These are phyloP conservation scores for Benincasa hispida DNA, from an alignment of 306 rosid genomes.

Conservation along the genomic window DNA sequence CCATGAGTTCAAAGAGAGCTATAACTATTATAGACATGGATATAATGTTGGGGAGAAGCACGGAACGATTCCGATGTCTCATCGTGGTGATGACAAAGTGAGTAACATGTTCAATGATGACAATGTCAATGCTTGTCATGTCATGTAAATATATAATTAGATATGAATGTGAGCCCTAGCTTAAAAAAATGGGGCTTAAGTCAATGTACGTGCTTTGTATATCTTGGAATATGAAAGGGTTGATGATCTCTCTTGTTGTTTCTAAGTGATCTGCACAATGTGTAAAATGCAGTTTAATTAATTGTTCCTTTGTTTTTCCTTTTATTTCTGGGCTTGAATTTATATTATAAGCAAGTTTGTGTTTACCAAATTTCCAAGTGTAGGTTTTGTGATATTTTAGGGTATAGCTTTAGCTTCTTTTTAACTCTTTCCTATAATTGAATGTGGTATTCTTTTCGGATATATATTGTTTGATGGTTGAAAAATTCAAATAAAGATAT, in stretches of 20 bases:
- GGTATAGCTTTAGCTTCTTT: background rate
- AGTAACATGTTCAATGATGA: conserved; percentile 96
- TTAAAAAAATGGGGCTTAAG: background rate
- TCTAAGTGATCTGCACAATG: background rate
- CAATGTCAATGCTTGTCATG: conserved; percentile 69
- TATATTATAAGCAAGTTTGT: background rate
- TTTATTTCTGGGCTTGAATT: background rate
- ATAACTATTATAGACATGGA: conserved; percentile 84
- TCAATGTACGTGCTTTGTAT: background rate
- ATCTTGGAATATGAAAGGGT: background rate
- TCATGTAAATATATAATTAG: conserved; percentile 33
- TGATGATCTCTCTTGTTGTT: background rate
- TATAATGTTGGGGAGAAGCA: conserved; percentile 70
- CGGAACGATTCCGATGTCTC: conserved; percentile 52
- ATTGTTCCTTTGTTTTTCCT: background rate
- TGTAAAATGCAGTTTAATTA: background rate
- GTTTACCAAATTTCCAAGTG: background rate
- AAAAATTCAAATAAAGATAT: too few relatives aligned
- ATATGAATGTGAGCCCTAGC: background rate
- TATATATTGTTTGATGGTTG: too few relatives aligned
- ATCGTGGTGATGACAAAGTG: conserved; percentile 77
- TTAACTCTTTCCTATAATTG: background rate
- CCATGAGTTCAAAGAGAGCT: conserved; percentile 63
- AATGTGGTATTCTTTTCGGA: background rate
- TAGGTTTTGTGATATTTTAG: background rate